A percentile compares a stretch with the other conserved stretches of the same genome.
Conservation (phyloP, 2,329 filamentous ascomycete genomes). For the Phyllachora maydis region DNA sequence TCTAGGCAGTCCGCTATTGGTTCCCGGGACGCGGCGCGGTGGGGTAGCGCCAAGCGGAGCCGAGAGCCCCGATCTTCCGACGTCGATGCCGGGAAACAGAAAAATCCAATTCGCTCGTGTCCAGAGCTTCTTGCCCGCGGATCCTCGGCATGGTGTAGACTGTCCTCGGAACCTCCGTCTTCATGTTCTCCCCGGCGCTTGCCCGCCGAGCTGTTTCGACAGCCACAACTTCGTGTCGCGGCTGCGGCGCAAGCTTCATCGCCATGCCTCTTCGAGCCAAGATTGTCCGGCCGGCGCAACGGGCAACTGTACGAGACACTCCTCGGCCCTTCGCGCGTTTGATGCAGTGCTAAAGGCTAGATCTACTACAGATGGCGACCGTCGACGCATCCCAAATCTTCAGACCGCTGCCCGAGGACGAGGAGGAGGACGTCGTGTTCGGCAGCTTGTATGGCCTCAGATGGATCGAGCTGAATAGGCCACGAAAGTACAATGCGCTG, state of each 20-base stretch:
- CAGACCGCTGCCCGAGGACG: slow-evolving; percentile 44
- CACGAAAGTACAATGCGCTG: slow-evolving; percentile 77
- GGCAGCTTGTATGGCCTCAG: slow-evolving; percentile 73
- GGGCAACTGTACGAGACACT: slow-evolving; percentile 25
- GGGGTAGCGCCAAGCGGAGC: too few species aligned
- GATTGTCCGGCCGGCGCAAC: slow-evolving; percentile 18
- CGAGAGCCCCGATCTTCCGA: too few species aligned
- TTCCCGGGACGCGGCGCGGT: too few species aligned
- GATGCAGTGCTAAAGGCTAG: not conserved
- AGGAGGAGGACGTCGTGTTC: slow-evolving; percentile 84
- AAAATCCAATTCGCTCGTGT: too few species aligned
- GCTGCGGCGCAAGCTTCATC: slow-evolving; percentile 19
- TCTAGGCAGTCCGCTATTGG: too few species aligned
- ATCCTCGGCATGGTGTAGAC: slow-evolving; percentile 13
- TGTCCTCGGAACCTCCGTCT: slow-evolving; percentile 9
- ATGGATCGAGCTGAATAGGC: slow-evolving; percentile 84
- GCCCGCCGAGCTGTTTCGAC: slow-evolving; percentile 30
- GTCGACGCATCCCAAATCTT: slow-evolving; percentile 10
- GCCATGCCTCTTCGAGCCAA: slow-evolving; percentile 70
- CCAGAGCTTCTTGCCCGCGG: too few species aligned
- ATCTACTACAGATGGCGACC: slow-evolving; percentile 15
- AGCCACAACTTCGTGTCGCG: slow-evolving; percentile 19
- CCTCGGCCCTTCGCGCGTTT: not conserved
- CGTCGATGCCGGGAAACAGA: too few species aligned
- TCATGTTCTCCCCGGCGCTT: slow-evolving; percentile 37